Evolutionary conservation across 441 rosid species (phyloP).

Genomic region (Biscutella laevigata): DNA sequence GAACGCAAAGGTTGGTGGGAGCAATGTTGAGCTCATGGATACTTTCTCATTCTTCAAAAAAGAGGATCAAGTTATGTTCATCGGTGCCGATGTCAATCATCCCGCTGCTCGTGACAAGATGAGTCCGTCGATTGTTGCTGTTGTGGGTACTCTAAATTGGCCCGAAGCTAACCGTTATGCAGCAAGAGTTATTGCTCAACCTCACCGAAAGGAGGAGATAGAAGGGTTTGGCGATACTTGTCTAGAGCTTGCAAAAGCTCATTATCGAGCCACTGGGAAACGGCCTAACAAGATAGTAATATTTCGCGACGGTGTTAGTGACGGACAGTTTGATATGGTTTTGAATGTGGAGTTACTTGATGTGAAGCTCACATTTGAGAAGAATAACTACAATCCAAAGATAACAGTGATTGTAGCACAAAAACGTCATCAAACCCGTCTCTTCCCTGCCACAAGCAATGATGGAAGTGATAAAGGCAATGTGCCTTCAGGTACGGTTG

Average conservation of each 20-base stretch:
- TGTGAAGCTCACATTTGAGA: conserved; percentile 38
- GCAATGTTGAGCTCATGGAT: conserved; percentile 57
- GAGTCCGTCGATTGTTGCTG: conserved; percentile 78
- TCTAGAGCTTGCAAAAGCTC: conserved; percentile 47
- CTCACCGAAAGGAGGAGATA: conserved; percentile 49
- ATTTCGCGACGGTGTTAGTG: conserved; percentile 82
- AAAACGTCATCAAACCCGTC: conserved; percentile 74
- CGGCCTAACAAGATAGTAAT: conserved; percentile 51
- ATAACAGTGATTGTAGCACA: conserved; percentile 64
- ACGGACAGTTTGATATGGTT: conserved; percentile 83
- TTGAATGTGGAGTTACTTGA: conserved; percentile 55
- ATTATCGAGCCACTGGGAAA: conserved; percentile 33
- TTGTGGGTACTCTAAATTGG: conserved; percentile 69
- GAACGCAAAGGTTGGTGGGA: conserved; percentile 87
- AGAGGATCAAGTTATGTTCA: conserved; percentile 54
- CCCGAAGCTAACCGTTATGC: conserved; percentile 69
- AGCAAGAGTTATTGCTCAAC: conserved; percentile 52
- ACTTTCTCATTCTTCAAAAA: conserved; percentile 34
- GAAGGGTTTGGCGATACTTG: conserved; percentile 51
- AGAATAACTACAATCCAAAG: conserved; percentile 38
- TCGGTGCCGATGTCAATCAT: conserved; percentile 86
- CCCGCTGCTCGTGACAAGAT: conserved; percentile 39
- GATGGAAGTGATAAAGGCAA: conserved; percentile 42
- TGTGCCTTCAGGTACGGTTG: conserved; percentile 67
- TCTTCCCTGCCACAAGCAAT: conserved; percentile 33